Conservation (phyloP, 306 rosid species). For the Prunus kanzakura region DNA sequence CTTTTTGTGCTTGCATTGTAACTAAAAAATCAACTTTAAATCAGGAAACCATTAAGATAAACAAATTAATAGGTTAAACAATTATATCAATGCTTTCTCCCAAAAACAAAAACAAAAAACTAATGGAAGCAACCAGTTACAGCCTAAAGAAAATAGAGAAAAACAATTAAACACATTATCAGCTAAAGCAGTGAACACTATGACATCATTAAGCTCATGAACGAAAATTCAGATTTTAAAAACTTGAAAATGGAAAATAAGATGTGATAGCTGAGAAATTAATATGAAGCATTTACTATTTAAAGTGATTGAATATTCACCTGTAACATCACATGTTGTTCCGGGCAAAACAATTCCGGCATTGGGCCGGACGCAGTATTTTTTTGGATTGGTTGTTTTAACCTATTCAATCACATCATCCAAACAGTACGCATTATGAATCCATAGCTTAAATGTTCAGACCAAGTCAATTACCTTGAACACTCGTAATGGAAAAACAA, state of each 20-base stretch:
- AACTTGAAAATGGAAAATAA: too few relatives aligned
- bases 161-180: neutral
- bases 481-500: neutral
- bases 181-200: neutral
- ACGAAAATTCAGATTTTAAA: neutral
- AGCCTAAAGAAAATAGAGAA: neutral
- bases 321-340: constrained; percentile 37
- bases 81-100: neutral
- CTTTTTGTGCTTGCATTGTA: constrained; percentile 50
- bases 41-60: neutral
- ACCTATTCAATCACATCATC: constrained; percentile 27
- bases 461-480: neutral
- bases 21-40: constrained; percentile 21
- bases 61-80: neutral
- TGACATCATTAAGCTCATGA: neutral
- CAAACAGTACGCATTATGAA: neutral
- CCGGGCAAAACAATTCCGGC: constrained; percentile 43
- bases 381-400: constrained; percentile 49
- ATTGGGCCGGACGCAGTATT: constrained; percentile 50
- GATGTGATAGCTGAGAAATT: neutral
- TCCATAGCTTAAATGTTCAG: neutral
- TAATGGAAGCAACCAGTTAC: neutral
- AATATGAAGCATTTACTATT: neutral
- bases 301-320: constrained; percentile 17
- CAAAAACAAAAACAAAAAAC: neutral